A percentile compares a stretch with the other conserved stretches of the same genome.
Conservation (phyloP, 352 stramenopile species). For the Pythium brachiatum region DNA sequence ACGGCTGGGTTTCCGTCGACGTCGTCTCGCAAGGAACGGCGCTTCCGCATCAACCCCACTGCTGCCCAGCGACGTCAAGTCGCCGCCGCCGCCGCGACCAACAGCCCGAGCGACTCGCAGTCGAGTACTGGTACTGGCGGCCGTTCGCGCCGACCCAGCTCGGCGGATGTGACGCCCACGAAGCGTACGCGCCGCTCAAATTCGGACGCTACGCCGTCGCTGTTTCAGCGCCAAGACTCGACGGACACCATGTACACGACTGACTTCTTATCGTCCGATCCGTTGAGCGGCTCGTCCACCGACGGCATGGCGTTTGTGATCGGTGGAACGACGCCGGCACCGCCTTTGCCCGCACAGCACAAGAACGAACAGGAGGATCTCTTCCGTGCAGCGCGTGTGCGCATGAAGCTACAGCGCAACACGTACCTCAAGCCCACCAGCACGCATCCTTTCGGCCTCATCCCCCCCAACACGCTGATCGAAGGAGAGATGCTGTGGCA, state of each 20-base stretch:
- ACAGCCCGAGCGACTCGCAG: conserved; percentile 10
- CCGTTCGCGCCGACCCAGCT: not conserved
- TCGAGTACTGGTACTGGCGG: not conserved
- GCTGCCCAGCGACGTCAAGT: conserved; percentile 28
- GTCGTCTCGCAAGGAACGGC: conserved; percentile 32
- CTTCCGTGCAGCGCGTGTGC: conserved; percentile 66
- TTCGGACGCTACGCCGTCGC: conserved; percentile 22
- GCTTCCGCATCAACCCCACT: conserved; percentile 39
- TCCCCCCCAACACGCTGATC: conserved; percentile 33
- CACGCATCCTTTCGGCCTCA: conserved; percentile 31
- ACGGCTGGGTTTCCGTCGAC: conserved; percentile 28
- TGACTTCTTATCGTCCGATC: conserved; percentile 22
- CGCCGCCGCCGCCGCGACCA: conserved; percentile 6
- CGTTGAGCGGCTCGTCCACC: conserved; percentile 19
- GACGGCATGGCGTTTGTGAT: conserved; percentile 17
- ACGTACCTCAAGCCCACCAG: conserved; percentile 26
- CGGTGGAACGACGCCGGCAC: not conserved
- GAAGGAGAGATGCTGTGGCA: conserved; percentile 76
- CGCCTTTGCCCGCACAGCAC: conserved; percentile 24
- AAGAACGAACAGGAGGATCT: conserved; percentile 78
- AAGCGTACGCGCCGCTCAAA: conserved; percentile 30
- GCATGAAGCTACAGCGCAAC: conserved; percentile 76
- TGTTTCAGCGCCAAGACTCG: not conserved
- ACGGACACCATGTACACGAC: conserved; percentile 13
- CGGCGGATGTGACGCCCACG: not conserved